Base-by-base conservation (phyloP, 75 land plant genomes). In the Azolla pinnata region DNA sequence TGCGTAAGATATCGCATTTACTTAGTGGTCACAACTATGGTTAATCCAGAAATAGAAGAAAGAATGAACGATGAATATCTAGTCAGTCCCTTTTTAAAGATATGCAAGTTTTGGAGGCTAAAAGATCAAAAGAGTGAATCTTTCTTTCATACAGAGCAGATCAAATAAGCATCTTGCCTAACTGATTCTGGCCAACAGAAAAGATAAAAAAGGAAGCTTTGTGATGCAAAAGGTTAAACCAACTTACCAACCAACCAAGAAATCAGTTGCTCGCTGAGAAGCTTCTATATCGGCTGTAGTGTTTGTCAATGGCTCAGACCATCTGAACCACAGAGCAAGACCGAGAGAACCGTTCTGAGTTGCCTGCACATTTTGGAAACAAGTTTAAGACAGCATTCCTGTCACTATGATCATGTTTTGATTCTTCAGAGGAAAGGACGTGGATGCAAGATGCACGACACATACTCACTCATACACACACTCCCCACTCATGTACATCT, bases 191-290 rank as follows among this genome's bases (percentile, higher is more conserved):
- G 42, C 42, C 7, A 38, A 7, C 42, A 38, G 14, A 38, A 38
- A 14, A 7, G 14, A 38, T 14, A 7, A 7, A 7, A 7, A 38
- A 38, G 14, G 14, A 38, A 38, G 14, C 14, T 38, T 38, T 7
- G 7, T 38, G 7, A 14, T 38, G 14, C 42, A 38, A 38, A 7
- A 38, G 14, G 7, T 7, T 38, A 14, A 7, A 7, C 14, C 42
- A 47, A 47, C 60, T 65, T 66, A 88, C 93, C 93, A 88, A 31
- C 88, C 93, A 47, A 88, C 46, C 31, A 81, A 76, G 44, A 84
- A 88, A 46, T 88, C 93, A 60, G 73, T 75, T 1, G 83, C 83
- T 77, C 93, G 74, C 65, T 88, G 79, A 47, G 93, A 63, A 8
- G 93, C 93, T 62, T 71, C 83, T 64, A 81, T 77, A 63, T 88